Percentiles rank a stretch among this genome's conserved stretches.
Conservation (phyloP, 1,284 basidiomycete genomes). For the Omphalotus olearius region DNA sequence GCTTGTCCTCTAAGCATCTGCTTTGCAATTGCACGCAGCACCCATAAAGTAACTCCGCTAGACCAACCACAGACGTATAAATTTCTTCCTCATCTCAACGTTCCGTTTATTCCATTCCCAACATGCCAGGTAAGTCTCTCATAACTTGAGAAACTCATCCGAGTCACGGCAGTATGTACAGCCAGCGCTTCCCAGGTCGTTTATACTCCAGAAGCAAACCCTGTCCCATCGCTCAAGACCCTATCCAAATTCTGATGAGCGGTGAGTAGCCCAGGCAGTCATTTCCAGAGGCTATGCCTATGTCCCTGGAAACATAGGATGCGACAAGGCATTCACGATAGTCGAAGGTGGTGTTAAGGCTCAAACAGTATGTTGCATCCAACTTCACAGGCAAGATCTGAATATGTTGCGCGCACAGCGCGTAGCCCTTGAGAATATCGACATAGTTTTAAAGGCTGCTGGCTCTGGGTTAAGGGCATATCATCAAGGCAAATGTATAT, state of each 20-base stretch:
- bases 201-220: slow-evolving; percentile 38
- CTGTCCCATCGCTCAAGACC: slow-evolving; percentile 23
- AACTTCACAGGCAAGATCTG: not conserved
- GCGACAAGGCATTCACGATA: slow-evolving; percentile 41
- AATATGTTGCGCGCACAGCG: slow-evolving; percentile 29
- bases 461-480: slow-evolving; percentile 53
- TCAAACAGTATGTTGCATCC: slow-evolving; percentile 40
- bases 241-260: slow-evolving; percentile 3
- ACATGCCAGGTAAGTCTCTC: slow-evolving; percentile 1
- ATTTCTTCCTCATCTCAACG: not conserved
- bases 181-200: slow-evolving; percentile 22
- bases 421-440: slow-evolving; percentile 54
- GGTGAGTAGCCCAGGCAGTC: slow-evolving; percentile 39
- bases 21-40: not conserved
- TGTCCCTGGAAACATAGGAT: slow-evolving; percentile 58
- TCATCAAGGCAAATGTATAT: slow-evolving; percentile 63
- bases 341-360: slow-evolving; percentile 49
- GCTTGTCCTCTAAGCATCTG: too few relatives aligned
- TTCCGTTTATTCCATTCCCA: slow-evolving; percentile 25
- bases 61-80: not conserved
- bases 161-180: too few relatives aligned
- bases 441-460: slow-evolving; percentile 52
- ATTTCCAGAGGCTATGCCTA: slow-evolving; percentile 51
- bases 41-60: not conserved
- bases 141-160: too few relatives aligned